phyloP scores from a whole-genome alignment of 257 asterid species.

The Fraxinus quadrangulata region DNA sequence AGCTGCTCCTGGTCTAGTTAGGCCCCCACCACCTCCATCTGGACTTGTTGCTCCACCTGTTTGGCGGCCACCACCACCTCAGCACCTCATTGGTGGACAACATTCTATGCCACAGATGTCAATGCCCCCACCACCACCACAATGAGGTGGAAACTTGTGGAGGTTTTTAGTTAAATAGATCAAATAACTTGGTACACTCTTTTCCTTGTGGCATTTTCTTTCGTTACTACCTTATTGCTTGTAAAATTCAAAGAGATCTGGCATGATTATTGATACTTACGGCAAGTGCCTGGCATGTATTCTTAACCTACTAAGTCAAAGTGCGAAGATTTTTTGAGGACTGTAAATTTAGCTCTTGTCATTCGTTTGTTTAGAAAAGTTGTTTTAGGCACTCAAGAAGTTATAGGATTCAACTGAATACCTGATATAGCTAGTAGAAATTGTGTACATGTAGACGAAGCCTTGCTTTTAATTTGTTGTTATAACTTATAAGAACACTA shows the following conservation, averaged over 20 bases:
- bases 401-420: too few relatives aligned
- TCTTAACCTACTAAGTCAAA: too few relatives aligned
- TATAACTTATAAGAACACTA: background rate
- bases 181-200: background rate
- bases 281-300: too few relatives aligned
- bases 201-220: background rate
- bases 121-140: conserved; percentile 64
- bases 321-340: too few relatives aligned
- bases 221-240: background rate
- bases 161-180: background rate
- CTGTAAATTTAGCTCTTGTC: too few relatives aligned
- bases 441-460: too few relatives aligned
- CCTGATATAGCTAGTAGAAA: too few relatives aligned
- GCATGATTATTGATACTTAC: background rate
- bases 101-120: conserved; percentile 57
- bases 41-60: conserved; percentile 63
- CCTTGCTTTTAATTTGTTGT: background rate
- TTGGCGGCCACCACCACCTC: conserved; percentile 90
- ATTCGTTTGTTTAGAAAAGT: too few relatives aligned
- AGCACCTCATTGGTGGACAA: conserved; percentile 57
- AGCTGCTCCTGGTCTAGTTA: conserved; percentile 38
- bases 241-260: background rate
- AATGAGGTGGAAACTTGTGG: conserved; percentile 15
- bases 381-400: too few relatives aligned
- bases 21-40: conserved; percentile 82